Conservation (phyloP, 345 rosid genomes). For the Camelina neglecta region DNA sequence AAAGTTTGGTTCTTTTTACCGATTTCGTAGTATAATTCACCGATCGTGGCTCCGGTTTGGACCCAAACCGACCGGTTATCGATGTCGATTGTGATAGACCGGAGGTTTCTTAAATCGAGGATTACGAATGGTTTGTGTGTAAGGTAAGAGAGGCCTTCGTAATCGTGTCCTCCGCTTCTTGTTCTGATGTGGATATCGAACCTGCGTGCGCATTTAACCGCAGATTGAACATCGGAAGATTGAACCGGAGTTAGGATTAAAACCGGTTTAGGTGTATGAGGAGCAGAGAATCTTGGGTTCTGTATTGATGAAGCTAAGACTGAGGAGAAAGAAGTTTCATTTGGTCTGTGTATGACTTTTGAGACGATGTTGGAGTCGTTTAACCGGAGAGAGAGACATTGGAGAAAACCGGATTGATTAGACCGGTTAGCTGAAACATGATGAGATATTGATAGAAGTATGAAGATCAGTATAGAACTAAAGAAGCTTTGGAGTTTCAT, state of each 20-base stretch:
- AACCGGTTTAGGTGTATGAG: slow-evolving; percentile 52
- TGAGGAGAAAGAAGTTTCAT: slow-evolving; percentile 34
- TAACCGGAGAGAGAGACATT: slow-evolving; percentile 43
- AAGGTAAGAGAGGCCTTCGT: slow-evolving; percentile 64
- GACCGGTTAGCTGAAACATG: slow-evolving; percentile 26
- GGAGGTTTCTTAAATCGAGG: slow-evolving; percentile 57
- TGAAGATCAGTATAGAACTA: slow-evolving; percentile 9
- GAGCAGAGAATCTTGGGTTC: slow-evolving; percentile 49
- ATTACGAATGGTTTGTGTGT: slow-evolving; percentile 53
- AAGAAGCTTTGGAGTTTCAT: slow-evolving; percentile 33
- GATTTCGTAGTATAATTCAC: slow-evolving; percentile 60
- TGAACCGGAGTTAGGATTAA: slow-evolving; percentile 51
- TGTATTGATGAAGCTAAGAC: slow-evolving; percentile 40
- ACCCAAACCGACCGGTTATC: slow-evolving; percentile 58
- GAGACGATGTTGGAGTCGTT: slow-evolving; percentile 41
- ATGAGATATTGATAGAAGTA: not conserved
- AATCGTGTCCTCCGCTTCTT: slow-evolving; percentile 80
- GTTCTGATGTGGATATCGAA: slow-evolving; percentile 52
- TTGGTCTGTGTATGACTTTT: slow-evolving; percentile 36
- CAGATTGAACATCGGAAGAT: slow-evolving; percentile 55
- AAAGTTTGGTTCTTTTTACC: slow-evolving; percentile 42
- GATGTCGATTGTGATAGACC: slow-evolving; percentile 47
- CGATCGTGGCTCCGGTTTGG: slow-evolving; percentile 62
- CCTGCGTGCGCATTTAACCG: slow-evolving; percentile 51
- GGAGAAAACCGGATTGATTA: slow-evolving; percentile 25